Evolutionary conservation across 495 filamentous ascomycete species (phyloP).

Genomic region (Penicillium pancosmium): DNA sequence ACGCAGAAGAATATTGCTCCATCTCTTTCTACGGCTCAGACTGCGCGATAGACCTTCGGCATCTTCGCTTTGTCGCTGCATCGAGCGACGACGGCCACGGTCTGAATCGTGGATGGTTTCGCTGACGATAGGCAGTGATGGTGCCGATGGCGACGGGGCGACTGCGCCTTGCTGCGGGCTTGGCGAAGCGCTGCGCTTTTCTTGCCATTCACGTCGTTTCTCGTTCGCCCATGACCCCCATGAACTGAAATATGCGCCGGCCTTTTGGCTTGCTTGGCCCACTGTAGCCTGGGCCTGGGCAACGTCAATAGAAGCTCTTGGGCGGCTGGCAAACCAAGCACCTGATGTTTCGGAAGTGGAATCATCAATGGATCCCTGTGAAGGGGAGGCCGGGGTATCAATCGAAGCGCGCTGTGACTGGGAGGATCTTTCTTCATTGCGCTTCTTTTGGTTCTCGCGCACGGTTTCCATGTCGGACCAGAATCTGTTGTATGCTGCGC

Average conservation of each 20-base stretch:
- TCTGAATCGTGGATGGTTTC: slow-evolving; percentile 35
- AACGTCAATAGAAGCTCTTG: slow-evolving; percentile 56
- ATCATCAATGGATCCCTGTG: slow-evolving; percentile 23
- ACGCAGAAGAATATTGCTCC: slow-evolving; percentile 47
- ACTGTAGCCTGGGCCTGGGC: slow-evolving; percentile 68
- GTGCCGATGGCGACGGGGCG: slow-evolving; percentile 32
- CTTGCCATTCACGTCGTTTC: slow-evolving; percentile 69
- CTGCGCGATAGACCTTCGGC: slow-evolving; percentile 38
- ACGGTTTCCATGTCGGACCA: slow-evolving; percentile 88
- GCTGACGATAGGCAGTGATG: slow-evolving; percentile 29
- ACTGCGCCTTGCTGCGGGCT: slow-evolving; percentile 19
- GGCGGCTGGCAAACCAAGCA: slow-evolving; percentile 34
- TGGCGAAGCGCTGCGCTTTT: slow-evolving; percentile 39
- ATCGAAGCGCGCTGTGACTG: slow-evolving; percentile 41
- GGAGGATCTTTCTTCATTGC: slow-evolving; percentile 58
- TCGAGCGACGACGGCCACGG: slow-evolving; percentile 36
- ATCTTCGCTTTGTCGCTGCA: slow-evolving; percentile 38
- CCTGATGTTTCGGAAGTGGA: slow-evolving; percentile 28
- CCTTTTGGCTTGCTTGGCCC: slow-evolving; percentile 68
- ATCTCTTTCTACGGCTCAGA: slow-evolving; percentile 46
- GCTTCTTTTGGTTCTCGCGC: slow-evolving; percentile 77
- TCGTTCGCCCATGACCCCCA: slow-evolving; percentile 96
- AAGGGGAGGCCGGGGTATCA: slow-evolving; percentile 29
- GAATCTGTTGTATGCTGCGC: slow-evolving; percentile 78
- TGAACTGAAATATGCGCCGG: slow-evolving; percentile 85